Conservation (phyloP, 2,329 filamentous ascomycete genomes). For the Verticillium alfalfae region DNA sequence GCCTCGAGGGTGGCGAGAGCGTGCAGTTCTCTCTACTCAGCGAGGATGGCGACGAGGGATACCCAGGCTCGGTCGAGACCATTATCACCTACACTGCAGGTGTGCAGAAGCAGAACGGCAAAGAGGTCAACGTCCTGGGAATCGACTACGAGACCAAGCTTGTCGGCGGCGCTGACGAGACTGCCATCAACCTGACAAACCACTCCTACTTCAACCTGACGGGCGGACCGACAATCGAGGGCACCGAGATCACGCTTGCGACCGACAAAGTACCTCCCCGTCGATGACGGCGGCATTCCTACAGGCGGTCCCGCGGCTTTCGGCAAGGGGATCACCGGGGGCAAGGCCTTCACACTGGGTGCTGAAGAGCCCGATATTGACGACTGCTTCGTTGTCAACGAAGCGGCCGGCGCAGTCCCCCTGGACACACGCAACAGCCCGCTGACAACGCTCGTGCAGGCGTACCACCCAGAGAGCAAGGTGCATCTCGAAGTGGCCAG, state of each 20-base stretch:
- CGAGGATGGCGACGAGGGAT: conserved; percentile 81
- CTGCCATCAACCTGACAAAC: conserved; percentile 88
- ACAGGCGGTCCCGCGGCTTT: conserved; percentile 60
- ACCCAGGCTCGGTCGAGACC: conserved; percentile 77
- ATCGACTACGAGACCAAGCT: conserved; percentile 90
- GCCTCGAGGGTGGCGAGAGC: conserved; percentile 56
- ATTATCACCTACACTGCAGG: conserved; percentile 74
- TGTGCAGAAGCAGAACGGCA: conserved; percentile 54
- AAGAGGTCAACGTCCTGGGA: conserved; percentile 65
- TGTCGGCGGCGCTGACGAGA: conserved; percentile 76
- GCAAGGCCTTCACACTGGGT: conserved; percentile 68
- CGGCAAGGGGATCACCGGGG: conserved; percentile 54
- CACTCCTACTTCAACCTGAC: conserved; percentile 76
- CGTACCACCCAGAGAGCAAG: conserved; percentile 67
- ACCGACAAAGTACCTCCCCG: conserved; percentile 62
- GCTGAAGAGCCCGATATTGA: conserved; percentile 71
- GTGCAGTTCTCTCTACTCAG: conserved; percentile 63
- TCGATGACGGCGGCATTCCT: conserved; percentile 71
- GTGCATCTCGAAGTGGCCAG: conserved; percentile 82
- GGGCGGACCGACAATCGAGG: conserved; percentile 45
- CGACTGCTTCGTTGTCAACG: conserved; percentile 80
- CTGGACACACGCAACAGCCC: conserved; percentile 61
- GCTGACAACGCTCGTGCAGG: conserved; percentile 62
- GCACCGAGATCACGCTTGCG: conserved; percentile 61
- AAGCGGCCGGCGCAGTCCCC: conserved; percentile 52